Percentiles rank a stretch among this genome's conserved stretches.
Conservation (phyloP, 1,284 basidiomycete genomes). For the Amylostereum chailletii region DNA sequence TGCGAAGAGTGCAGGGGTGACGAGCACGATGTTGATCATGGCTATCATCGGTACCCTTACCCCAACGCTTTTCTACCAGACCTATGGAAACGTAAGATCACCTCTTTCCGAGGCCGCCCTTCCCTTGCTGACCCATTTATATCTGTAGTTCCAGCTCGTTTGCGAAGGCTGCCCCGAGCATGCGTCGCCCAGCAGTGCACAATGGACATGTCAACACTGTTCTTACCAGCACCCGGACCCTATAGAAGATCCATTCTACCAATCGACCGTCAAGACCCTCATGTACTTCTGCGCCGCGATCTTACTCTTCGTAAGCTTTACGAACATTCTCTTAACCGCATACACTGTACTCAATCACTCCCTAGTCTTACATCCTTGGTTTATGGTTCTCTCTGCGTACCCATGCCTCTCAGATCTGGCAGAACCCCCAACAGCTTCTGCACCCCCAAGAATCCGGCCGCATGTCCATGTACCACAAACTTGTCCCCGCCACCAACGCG, state of each 20-base stretch:
- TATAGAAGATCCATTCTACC: constrained; percentile 92
- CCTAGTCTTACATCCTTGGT: constrained; percentile 91
- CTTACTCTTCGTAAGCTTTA: constrained; percentile 72
- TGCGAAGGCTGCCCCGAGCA: constrained; percentile 81
- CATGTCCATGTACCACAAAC: constrained; percentile 66
- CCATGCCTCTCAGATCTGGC: constrained; percentile 99
- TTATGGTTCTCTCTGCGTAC: constrained; percentile 99
- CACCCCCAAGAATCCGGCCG: constrained; percentile 52
- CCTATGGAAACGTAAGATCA: constrained; percentile 85
- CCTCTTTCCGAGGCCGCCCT: constrained; percentile 1
- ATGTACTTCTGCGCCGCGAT: constrained; percentile 94
- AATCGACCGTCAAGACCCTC: constrained; percentile 85
- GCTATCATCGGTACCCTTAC: constrained; percentile 96
- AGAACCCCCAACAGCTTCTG: constrained; percentile 86
- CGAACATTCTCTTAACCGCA: background rate
- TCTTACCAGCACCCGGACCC: constrained; percentile 95
- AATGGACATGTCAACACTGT: constrained; percentile 88
- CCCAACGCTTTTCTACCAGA: constrained; percentile 97
- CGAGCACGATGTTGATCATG: constrained; percentile 99
- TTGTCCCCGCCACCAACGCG: constrained; percentile 30
- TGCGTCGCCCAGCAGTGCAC: constrained; percentile 28
- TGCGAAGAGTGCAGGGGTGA: constrained; percentile 95
- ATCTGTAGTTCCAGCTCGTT: constrained; percentile 77
- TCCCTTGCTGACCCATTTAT: constrained; percentile 8
- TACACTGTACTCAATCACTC: constrained; percentile 3